Conservation (phyloP, 2,329 filamentous ascomycete species). For the Pseudogymnoascus sp. region DNA sequence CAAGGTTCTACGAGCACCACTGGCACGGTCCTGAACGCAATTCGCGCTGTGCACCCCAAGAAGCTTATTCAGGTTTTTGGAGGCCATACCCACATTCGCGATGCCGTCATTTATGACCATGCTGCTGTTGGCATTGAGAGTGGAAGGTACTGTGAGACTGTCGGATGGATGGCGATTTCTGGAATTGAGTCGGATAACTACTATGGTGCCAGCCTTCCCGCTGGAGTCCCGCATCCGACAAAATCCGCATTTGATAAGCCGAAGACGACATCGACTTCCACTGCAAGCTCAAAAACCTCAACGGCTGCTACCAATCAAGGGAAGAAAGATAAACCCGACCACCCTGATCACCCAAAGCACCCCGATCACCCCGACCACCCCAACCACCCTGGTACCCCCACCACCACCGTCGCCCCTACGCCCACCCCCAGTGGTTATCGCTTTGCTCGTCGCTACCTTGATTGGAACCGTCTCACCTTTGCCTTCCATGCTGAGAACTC, state of each 20-base stretch:
- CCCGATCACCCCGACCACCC: neutral
- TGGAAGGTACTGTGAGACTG: conserved; percentile 88
- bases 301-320: conserved; percentile 26
- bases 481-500: conserved; percentile 65
- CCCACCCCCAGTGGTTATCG: neutral
- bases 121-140: conserved; percentile 75
- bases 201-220: conserved; percentile 19
- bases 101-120: conserved; percentile 72
- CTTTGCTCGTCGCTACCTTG: conserved; percentile 77
- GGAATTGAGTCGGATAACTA: conserved; percentile 39
- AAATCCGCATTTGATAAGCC: conserved; percentile 31
- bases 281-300: conserved; percentile 65
- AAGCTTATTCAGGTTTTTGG: conserved; percentile 88
- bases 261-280: conserved; percentile 32
- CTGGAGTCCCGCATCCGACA: conserved; percentile 25
- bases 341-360: conserved; percentile 50
- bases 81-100: conserved; percentile 82
- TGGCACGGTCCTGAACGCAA: conserved; percentile 65
- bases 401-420: too few relatives aligned
- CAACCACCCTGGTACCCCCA: neutral
- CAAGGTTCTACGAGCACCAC: conserved; percentile 62
- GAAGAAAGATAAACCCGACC: conserved; percentile 49
- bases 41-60: conserved; percentile 68
- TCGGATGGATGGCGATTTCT: conserved; percentile 85
- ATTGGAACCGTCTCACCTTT: conserved; percentile 74